phyloP scores from a whole-genome alignment of 2,329 filamentous ascomycete species.

The Arthrobotrys iridis region DNA sequence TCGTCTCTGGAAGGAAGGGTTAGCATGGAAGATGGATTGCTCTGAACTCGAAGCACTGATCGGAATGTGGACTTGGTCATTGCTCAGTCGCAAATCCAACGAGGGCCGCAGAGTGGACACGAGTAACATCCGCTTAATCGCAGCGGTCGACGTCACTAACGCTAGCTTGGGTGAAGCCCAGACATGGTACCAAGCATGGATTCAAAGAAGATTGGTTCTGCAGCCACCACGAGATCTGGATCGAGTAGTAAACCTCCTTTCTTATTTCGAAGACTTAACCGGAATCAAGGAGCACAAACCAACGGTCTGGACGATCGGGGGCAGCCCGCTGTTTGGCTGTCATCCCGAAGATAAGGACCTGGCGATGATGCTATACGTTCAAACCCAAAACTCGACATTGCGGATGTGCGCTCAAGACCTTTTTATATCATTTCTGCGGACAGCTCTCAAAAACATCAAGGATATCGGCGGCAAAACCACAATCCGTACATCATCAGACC shows the following conservation, averaged over 20 bases:
- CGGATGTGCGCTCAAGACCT: slow-evolving; percentile 45
- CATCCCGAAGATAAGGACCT: background rate
- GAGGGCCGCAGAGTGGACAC: background rate
- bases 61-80: background rate
- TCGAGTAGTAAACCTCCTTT: background rate
- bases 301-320: too few relatives aligned
- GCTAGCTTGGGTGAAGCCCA: too few relatives aligned
- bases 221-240: background rate
- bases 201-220: background rate
- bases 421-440: slow-evolving; percentile 32
- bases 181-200: background rate
- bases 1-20: background rate
- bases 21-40: background rate
- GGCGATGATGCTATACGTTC: background rate
- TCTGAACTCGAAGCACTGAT: background rate
- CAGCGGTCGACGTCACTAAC: background rate
- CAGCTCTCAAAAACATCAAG: background rate
- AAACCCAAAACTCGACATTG: slow-evolving; percentile 9
- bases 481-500: background rate
- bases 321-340: background rate
- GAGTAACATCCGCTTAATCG: background rate
- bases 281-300: background rate
- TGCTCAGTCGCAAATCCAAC: background rate
- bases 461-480: slow-evolving; percentile 21
- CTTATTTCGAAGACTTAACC: background rate